Percentiles rank a stretch among this genome's conserved stretches.
These are phyloP conservation scores for Gastrolobium bilobum DNA, from an alignment of 306 rosid species.

Conservation along the genomic window DNA sequence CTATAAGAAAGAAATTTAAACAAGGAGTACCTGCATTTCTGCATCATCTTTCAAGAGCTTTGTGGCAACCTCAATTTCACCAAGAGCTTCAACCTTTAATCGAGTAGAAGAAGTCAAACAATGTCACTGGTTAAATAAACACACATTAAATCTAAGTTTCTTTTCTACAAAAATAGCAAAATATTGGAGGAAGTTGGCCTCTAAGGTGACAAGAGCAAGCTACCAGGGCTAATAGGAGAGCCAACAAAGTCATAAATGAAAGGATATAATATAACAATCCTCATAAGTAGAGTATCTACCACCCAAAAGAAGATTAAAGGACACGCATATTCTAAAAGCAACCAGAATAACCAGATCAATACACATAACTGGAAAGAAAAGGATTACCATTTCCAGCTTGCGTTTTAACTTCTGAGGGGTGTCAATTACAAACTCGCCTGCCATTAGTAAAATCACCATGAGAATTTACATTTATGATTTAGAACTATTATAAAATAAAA, in stretches of 20 bases:
- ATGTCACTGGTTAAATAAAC: slow-evolving; percentile 42
- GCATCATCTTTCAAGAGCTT: slow-evolving; percentile 72
- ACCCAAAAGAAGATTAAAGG: slow-evolving; percentile 5
- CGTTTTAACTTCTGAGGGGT: slow-evolving; percentile 88
- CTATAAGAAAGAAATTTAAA: slow-evolving; percentile 35
- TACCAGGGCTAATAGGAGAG: slow-evolving; percentile 24
- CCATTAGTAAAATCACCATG: slow-evolving; percentile 45
- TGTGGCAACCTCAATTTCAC: slow-evolving; percentile 94
- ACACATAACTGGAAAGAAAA: slow-evolving; percentile 36
- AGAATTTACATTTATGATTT: slow-evolving; percentile 3
- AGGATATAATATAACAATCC: slow-evolving; percentile 15
- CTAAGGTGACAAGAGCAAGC: slow-evolving; percentile 35
- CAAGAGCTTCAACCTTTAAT: slow-evolving; percentile 93
- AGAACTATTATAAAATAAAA: slow-evolving; percentile 19
- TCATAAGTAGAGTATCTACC: slow-evolving; percentile 20
- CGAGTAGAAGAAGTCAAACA: slow-evolving; percentile 44
- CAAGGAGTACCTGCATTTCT: slow-evolving; percentile 68
- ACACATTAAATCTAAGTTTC: slow-evolving; percentile 16
- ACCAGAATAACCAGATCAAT: slow-evolving; percentile 38
- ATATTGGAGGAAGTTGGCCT: slow-evolving; percentile 14
- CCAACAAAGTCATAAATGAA: slow-evolving; percentile 12
- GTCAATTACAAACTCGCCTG: slow-evolving; percentile 93
- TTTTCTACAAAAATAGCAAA: slow-evolving; percentile 10
- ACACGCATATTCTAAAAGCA: slow-evolving; percentile 22
- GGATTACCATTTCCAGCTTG: slow-evolving; percentile 91